These are phyloP conservation scores for Rhodotorula sp. DNA, from an alignment of 1,284 basidiomycete species.

Conservation along the genomic window DNA sequence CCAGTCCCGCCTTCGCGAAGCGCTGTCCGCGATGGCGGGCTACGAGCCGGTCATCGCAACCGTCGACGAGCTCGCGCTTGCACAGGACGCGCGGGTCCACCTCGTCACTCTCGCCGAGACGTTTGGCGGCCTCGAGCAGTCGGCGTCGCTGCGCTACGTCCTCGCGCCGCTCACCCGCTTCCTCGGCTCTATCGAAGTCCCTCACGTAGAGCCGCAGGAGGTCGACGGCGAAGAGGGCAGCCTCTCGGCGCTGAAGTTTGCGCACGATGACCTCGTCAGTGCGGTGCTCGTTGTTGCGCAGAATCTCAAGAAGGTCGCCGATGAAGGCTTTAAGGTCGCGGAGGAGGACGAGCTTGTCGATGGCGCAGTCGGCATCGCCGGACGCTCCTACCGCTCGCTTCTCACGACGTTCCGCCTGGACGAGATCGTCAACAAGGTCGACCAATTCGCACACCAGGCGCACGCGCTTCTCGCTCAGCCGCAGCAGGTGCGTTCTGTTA, in stretches of 20 bases:
- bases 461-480: slow-evolving; percentile 14
- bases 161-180: slow-evolving; percentile 18
- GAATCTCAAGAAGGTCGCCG: slow-evolving; percentile 55
- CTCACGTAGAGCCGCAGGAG: background rate
- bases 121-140: slow-evolving; percentile 49
- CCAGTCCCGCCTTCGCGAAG: slow-evolving; percentile 21
- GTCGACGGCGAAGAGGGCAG: background rate
- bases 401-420: slow-evolving; percentile 47
- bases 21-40: slow-evolving; percentile 2
- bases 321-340: slow-evolving; percentile 17
- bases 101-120: slow-evolving; percentile 57
- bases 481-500: background rate
- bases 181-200: slow-evolving; percentile 9
- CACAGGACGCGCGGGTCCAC: slow-evolving; percentile 5
- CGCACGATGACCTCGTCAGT: slow-evolving; percentile 60
- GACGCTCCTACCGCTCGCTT: slow-evolving; percentile 39
- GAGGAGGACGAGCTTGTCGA: slow-evolving; percentile 49
- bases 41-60: slow-evolving; percentile 21
- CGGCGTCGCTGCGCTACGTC: slow-evolving; percentile 28
- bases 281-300: slow-evolving; percentile 67
- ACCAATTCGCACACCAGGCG: slow-evolving; percentile 44
- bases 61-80: slow-evolving; percentile 6
- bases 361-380: slow-evolving; percentile 45
- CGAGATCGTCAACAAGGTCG: slow-evolving; percentile 49
- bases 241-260: slow-evolving; percentile 42